Evolutionary conservation across 2,329 filamentous ascomycete genomes (phyloP).

Genomic region (Xylariaceae sp.): DNA sequence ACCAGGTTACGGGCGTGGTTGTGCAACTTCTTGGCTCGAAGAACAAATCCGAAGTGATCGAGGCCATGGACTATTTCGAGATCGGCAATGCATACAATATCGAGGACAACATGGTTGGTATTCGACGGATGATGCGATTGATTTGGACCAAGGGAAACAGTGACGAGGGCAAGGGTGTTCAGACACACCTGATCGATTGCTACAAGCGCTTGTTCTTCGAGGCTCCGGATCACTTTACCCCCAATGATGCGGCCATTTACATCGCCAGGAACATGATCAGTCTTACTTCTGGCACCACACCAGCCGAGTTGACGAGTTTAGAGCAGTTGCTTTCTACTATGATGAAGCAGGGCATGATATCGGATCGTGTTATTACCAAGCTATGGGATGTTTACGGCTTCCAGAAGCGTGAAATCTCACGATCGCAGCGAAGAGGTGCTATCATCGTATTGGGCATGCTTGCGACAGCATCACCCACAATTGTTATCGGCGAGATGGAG

Average conservation of each 20-base stretch:
- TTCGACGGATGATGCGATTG: slow-evolving; percentile 88
- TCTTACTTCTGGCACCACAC: slow-evolving; percentile 89
- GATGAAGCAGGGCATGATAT: slow-evolving; percentile 89
- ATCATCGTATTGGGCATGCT: slow-evolving; percentile 98
- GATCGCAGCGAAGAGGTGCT: slow-evolving; percentile 80
- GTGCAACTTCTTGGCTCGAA: slow-evolving; percentile 86
- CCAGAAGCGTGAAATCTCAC: slow-evolving; percentile 88
- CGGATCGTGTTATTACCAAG: slow-evolving; percentile 81
- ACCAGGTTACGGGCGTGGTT: slow-evolving; percentile 73
- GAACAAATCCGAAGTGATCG: slow-evolving; percentile 98
- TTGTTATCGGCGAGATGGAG: slow-evolving; percentile 92
- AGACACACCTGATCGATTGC: slow-evolving; percentile 92
- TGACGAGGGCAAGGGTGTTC: slow-evolving; percentile 96
- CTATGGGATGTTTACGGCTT: slow-evolving; percentile 97
- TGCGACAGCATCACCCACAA: slow-evolving; percentile 83
- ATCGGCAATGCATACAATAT: slow-evolving; percentile 94
- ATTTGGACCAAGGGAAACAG: slow-evolving; percentile 99
- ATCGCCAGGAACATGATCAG: slow-evolving; percentile 99
- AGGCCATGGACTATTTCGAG: slow-evolving; percentile 98
- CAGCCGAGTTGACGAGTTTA: slow-evolving; percentile 88
- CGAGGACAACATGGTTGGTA: slow-evolving; percentile 85
- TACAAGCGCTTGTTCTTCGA: slow-evolving; percentile 96
- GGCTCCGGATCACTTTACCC: slow-evolving; percentile 79
- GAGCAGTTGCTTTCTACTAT: slow-evolving; percentile 94
- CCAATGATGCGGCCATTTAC: slow-evolving; percentile 90